Percentiles rank a stretch among this genome's conserved stretches.
phyloP scores from a whole-genome alignment of 371 early-diverging fungal species.

The Lichtheimia corymbifera region DNA sequence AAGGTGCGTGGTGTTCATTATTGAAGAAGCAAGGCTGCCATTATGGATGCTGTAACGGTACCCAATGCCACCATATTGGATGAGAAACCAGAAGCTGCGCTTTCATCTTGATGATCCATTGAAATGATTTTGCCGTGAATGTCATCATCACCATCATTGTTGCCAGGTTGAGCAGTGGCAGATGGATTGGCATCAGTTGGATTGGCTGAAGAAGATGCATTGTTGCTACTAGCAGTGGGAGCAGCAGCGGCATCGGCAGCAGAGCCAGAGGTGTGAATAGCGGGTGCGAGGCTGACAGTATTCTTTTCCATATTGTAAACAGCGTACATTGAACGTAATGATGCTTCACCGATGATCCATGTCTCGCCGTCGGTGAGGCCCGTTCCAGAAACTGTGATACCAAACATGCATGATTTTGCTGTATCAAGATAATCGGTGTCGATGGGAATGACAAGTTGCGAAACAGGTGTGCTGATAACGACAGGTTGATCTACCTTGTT shows the following conservation, averaged over 20 bases:
- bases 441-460: conserved; percentile 26
- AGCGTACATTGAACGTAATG: conserved; percentile 30
- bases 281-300: conserved; percentile 30
- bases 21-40: no score
- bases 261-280: background rate
- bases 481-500: conserved; percentile 5
- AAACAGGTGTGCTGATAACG: conserved; percentile 23
- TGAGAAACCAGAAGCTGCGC: background rate
- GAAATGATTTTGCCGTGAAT: background rate
- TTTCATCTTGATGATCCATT: background rate
- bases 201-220: background rate
- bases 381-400: conserved; percentile 16
- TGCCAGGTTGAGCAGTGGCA: background rate
- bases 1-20: no score
- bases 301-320: conserved; percentile 31
- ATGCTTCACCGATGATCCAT: conserved; percentile 35
- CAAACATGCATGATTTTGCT: conserved; percentile 30
- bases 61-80: no score
- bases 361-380: conserved; percentile 1
- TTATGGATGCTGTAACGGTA: no score
- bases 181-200: background rate
- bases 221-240: background rate
- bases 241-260: background rate
- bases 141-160: background rate
- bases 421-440: conserved; percentile 20